A percentile compares a stretch with the other conserved stretches of the same genome.
phyloP scores from a whole-genome alignment of 768 basidiomycete genomes.

The Boletus vinaceobasis region DNA sequence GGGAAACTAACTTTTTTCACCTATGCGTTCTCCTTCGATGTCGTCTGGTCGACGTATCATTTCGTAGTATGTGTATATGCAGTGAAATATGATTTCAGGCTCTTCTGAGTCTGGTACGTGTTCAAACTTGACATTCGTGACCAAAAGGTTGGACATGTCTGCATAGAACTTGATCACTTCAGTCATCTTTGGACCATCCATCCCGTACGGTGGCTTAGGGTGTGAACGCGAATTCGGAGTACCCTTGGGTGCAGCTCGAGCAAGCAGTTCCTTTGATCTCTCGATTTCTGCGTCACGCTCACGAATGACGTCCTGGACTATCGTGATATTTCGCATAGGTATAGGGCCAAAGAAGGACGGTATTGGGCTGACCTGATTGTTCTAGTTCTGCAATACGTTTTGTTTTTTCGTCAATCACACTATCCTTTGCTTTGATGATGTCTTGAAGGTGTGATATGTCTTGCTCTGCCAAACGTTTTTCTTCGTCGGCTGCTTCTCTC shows the following conservation, averaged over 20 bases:
- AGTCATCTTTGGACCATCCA: conserved; percentile 56
- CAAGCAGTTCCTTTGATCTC: conserved; percentile 42
- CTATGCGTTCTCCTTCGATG: conserved; percentile 32
- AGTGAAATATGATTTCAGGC: conserved; percentile 60
- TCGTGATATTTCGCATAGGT: conserved; percentile 1
- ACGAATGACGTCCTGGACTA: conserved; percentile 49
- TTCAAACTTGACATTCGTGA: conserved; percentile 57
- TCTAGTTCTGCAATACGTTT: conserved; percentile 45
- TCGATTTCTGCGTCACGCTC: conserved; percentile 67
- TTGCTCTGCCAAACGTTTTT: conserved; percentile 51
- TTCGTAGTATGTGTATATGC: conserved; percentile 57
- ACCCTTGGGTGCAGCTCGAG: conserved; percentile 40
- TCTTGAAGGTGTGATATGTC: conserved; percentile 46
- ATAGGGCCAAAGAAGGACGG: background rate
- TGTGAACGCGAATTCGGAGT: conserved; percentile 37
- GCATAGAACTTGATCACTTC: conserved; percentile 76
- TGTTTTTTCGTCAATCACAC: conserved; percentile 41
- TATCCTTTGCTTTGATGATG: conserved; percentile 41
- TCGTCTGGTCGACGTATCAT: conserved; percentile 29
- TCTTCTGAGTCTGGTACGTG: conserved; percentile 21
- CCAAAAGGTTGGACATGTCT: conserved; percentile 77
- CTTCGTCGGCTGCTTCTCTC: conserved; percentile 69
- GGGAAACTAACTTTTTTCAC: conserved; percentile 31
- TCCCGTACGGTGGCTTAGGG: conserved; percentile 32
- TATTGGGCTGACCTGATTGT: conserved; percentile 41